These are phyloP conservation scores for Flaveria sonorensis DNA, from an alignment of 129 eudicot species.

Conservation along the genomic window DNA sequence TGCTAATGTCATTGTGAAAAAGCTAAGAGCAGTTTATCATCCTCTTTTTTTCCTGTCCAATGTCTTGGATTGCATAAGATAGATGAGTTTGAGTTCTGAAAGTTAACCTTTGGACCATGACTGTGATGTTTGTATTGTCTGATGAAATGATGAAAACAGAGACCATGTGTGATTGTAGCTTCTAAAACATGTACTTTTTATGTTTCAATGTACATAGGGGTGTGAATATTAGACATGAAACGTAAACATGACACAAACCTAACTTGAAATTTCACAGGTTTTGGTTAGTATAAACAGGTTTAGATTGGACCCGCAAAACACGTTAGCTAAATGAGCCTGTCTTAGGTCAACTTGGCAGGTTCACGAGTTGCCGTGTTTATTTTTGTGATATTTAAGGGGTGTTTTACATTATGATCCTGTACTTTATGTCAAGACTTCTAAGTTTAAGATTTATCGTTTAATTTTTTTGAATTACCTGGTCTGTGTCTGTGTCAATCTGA, in stretches of 20 bases:
- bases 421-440: not conserved
- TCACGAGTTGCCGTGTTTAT: too few species aligned
- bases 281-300: not conserved
- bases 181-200: not conserved
- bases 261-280: not conserved
- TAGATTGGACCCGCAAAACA: too few species aligned
- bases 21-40: constrained; percentile 91
- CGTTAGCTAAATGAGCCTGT: not conserved
- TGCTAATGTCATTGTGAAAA: constrained; percentile 92
- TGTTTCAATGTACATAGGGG: not conserved
- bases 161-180: not conserved
- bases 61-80: constrained; percentile 3
- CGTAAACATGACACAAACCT: not conserved
- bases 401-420: too few species aligned
- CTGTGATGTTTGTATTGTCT: not conserved
- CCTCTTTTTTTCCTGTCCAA: not conserved
- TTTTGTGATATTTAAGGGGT: too few species aligned
- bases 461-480: not conserved
- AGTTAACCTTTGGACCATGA: constrained; percentile 6
- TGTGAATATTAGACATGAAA: not conserved
- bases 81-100: not conserved
- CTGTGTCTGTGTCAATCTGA: not conserved
- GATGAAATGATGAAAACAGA: constrained; percentile 1
- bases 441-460: not conserved
- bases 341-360: not conserved